phyloP scores from a whole-genome alignment of 495 filamentous ascomycete species.

The Oidiodendron maius region DNA sequence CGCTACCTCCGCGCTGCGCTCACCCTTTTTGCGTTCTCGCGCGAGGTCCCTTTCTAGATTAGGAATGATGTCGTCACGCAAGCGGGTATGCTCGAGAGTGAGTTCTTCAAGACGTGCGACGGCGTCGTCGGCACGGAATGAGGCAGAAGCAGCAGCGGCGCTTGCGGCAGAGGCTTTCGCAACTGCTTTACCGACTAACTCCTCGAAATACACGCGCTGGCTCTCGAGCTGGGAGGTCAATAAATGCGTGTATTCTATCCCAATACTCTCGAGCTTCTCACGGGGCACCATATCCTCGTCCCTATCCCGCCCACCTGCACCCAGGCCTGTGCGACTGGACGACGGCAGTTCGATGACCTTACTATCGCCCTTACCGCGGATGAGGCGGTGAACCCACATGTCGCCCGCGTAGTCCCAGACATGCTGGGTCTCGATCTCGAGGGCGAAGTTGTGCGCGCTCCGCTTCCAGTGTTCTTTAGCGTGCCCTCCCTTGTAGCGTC shows the following conservation, averaged over 20 bases:
- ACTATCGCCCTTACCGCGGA: conserved; percentile 85
- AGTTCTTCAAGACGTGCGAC: conserved; percentile 46
- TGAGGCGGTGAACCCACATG: conserved; percentile 90
- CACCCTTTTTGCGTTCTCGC: conserved; percentile 59
- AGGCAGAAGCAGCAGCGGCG: conserved; percentile 57
- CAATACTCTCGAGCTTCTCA: conserved; percentile 88
- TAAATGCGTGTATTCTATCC: conserved; percentile 89
- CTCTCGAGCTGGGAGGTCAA: conserved; percentile 86
- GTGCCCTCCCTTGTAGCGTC: conserved; percentile 88
- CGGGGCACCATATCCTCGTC: conserved; percentile 72
- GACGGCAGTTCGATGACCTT: conserved; percentile 79
- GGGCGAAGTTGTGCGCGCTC: conserved; percentile 81
- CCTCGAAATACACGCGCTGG: conserved; percentile 91
- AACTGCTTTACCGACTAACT: conserved; percentile 81
- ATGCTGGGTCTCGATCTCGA: conserved; percentile 87
- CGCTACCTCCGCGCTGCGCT: conserved; percentile 69
- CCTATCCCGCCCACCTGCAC: conserved; percentile 18
- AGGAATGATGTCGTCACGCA: conserved; percentile 55
- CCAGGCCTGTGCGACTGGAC: conserved; percentile 2
- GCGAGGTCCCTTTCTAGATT: conserved; percentile 63
- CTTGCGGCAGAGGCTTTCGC: conserved; percentile 81
- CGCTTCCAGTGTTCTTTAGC: conserved; percentile 92
- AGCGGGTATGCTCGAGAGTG: conserved; percentile 44
- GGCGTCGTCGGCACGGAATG: conserved; percentile 44
- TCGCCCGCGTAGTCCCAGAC: conserved; percentile 98